Conservation (phyloP, 495 filamentous ascomycete species). For the Collariella sp. region DNA sequence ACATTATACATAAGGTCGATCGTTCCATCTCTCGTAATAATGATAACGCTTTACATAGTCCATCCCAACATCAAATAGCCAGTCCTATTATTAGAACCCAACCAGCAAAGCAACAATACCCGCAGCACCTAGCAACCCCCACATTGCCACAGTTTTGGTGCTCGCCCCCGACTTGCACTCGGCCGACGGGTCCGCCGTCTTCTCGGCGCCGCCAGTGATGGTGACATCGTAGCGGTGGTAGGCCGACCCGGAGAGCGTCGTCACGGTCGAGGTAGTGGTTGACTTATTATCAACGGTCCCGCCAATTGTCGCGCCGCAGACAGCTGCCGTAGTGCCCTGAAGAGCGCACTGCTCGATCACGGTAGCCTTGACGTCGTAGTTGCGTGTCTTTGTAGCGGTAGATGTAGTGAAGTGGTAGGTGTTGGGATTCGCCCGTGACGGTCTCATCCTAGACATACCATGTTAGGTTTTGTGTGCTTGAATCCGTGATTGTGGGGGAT, state of each 20-base stretch:
- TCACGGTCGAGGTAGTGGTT: background rate
- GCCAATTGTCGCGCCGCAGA: background rate
- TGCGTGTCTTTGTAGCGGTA: background rate
- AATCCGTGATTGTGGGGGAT: no score
- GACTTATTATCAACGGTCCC: background rate
- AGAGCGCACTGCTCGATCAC: background rate
- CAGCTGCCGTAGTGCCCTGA: background rate
- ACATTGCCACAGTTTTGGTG: no score
- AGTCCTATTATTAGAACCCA: no score
- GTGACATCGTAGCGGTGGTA: background rate
- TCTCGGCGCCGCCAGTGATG: conserved; percentile 7
- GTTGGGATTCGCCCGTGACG: background rate
- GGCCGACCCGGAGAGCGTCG: background rate
- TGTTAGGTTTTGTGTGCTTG: no score
- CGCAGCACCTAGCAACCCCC: no score
- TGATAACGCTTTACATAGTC: no score
- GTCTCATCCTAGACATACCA: background rate
- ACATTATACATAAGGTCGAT: no score
- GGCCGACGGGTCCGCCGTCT: background rate
- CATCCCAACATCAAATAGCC: no score
- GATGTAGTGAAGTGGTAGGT: background rate
- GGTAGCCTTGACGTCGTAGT: background rate
- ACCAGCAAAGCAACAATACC: no score
- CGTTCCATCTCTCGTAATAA: no score
- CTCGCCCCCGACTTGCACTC: no score